Evolutionary conservation across 2,329 filamentous ascomycete genomes (phyloP).

Genomic region (Ciborinia camelliae): DNA sequence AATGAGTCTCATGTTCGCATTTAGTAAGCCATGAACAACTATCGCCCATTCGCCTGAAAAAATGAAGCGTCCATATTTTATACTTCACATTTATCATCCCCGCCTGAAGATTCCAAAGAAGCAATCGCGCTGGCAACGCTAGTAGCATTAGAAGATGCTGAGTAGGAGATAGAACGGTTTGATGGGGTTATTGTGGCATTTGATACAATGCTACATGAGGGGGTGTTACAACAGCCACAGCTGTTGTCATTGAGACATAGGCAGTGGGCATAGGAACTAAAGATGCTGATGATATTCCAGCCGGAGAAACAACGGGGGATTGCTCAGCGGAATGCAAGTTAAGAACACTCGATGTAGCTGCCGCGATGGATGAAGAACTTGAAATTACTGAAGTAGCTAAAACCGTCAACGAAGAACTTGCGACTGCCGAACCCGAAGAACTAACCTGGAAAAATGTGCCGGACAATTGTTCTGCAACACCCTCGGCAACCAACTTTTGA

Average conservation of each 20-base stretch:
- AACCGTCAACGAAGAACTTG: background rate
- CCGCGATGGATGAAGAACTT: background rate
- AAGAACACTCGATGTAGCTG: background rate
- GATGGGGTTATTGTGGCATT: no score
- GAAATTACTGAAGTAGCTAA: background rate
- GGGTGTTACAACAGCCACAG: no score
- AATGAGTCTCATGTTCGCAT: background rate
- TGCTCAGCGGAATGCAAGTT: background rate
- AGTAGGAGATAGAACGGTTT: background rate
- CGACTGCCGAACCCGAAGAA: background rate
- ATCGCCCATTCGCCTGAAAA: background rate
- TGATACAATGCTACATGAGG: background rate
- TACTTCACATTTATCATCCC: background rate
- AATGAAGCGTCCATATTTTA: no score
- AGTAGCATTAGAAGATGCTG: background rate
- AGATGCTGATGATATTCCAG: no score
- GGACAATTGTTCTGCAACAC: conserved; percentile 5
- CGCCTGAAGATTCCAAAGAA: background rate
- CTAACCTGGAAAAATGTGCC: background rate
- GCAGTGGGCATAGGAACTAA: no score
- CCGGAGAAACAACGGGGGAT: background rate
- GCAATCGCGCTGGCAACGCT: background rate
- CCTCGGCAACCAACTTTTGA: conserved; percentile 23
- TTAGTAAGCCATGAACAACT: background rate
- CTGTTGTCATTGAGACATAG: no score